These are phyloP conservation scores for Telfairia occidentalis DNA, from an alignment of 331 rosid species.

Conservation along the genomic window DNA sequence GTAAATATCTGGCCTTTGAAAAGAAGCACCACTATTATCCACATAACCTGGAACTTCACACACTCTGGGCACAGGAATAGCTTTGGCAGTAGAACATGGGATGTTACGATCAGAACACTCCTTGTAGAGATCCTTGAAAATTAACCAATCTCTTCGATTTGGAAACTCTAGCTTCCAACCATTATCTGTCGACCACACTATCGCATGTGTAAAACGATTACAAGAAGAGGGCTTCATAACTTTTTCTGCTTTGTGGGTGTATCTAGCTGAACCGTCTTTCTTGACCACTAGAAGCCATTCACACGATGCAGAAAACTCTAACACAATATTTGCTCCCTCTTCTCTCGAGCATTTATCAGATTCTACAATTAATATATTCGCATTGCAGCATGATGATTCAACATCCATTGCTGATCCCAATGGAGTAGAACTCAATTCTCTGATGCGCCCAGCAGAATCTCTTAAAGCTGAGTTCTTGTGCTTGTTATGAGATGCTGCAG, in stretches of 20 bases:
- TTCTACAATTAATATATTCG: constrained; percentile 48
- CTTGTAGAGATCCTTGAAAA: constrained; percentile 76
- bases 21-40: constrained; percentile 19
- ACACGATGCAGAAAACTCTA: constrained; percentile 42
- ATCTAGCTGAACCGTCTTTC: constrained; percentile 48
- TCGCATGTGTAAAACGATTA: constrained; percentile 49
- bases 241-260: constrained; percentile 50
- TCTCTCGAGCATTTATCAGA: constrained; percentile 49
- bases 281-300: constrained; percentile 63
- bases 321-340: constrained; percentile 34
- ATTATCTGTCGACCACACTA: constrained; percentile 35
- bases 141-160: constrained; percentile 46
- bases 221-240: constrained; percentile 41
- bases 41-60: constrained; percentile 46
- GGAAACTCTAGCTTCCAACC: constrained; percentile 78
- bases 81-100: constrained; percentile 26
- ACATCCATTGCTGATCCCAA: constrained; percentile 14
- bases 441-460: constrained; percentile 17
- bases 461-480: constrained; percentile 24
- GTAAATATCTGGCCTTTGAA: constrained; percentile 48
- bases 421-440: constrained; percentile 21
- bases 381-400: constrained; percentile 42
- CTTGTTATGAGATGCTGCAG: constrained; percentile 27
- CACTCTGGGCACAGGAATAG: constrained; percentile 80
- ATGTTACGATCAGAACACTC: constrained; percentile 54